A percentile compares a stretch with the other conserved stretches of the same genome.
These are phyloP conservation scores for Biscogniauxia sp. DNA, from an alignment of 2,329 filamentous ascomycete species.

Conservation along the genomic window DNA sequence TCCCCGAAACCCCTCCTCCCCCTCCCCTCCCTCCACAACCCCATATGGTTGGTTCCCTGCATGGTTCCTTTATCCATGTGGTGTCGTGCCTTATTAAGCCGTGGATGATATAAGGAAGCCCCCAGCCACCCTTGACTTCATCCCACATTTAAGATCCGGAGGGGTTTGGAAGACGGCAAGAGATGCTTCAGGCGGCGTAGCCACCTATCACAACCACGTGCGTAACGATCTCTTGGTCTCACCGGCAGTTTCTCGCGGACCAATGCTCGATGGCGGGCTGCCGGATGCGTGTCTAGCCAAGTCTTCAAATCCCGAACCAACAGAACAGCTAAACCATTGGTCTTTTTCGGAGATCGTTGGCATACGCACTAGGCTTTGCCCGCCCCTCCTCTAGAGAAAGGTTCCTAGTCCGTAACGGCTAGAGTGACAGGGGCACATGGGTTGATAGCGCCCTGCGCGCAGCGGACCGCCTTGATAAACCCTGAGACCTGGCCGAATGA, in stretches of 20 bases:
- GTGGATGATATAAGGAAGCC: too few species aligned
- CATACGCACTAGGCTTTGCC: not conserved
- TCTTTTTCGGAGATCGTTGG: not conserved
- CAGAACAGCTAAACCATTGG: not conserved
- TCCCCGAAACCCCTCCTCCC: too few species aligned
- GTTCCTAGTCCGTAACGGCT: not conserved
- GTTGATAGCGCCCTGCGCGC: not conserved
- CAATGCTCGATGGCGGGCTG: not conserved
- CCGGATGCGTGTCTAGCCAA: not conserved
- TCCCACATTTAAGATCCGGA: too few species aligned
- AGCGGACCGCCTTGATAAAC: not conserved
- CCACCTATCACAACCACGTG: not conserved
- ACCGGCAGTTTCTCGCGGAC: not conserved
- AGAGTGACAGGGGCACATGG: not conserved
- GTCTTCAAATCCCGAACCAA: not conserved
- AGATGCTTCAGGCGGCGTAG: not conserved
- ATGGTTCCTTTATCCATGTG: too few species aligned
- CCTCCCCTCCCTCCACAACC: too few species aligned
- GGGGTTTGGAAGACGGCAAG: not conserved
- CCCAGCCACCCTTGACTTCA: too few species aligned
- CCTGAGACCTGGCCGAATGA: not conserved
- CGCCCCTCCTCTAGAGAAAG: too few species aligned
- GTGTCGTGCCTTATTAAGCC: too few species aligned
- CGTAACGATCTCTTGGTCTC: not conserved
- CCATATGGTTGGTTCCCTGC: too few species aligned